These are phyloP conservation scores for Flaveria brownii DNA, from an alignment of 129 eudicot species.

Conservation along the genomic window DNA sequence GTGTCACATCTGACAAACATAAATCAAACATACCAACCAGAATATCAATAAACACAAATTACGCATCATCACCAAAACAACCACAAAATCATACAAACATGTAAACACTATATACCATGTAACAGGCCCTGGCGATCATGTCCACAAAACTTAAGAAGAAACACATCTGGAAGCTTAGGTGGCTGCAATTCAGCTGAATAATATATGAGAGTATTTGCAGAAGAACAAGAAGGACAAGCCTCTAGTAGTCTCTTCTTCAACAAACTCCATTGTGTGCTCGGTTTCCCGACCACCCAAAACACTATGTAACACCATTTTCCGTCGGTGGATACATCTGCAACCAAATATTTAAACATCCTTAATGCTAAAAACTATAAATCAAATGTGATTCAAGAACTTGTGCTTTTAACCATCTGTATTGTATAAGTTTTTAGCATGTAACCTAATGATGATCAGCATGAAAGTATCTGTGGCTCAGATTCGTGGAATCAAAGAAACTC, in stretches of 20 bases:
- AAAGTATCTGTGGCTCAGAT: slow-evolving; percentile 26
- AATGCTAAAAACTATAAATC: background rate
- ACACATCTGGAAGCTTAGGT: slow-evolving; percentile 79
- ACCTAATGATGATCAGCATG: slow-evolving; percentile 3
- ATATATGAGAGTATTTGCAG: slow-evolving; percentile 71
- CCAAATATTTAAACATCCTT: background rate
- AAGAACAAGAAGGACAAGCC: slow-evolving; percentile 83
- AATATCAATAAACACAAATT: background rate
- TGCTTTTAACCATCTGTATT: background rate
- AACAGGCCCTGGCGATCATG: slow-evolving; percentile 72
- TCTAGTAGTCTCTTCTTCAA: slow-evolving; percentile 74
- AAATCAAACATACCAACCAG: slow-evolving; percentile 8
- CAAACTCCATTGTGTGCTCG: slow-evolving; percentile 65
- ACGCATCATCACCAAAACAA: slow-evolving; percentile 1
- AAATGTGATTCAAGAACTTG: background rate
- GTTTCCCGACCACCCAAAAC: slow-evolving; percentile 70
- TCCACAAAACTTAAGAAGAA: slow-evolving; percentile 76
- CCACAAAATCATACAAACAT: background rate
- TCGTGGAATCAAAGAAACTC: slow-evolving; percentile 4
- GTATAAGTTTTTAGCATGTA: background rate
- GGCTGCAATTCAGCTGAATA: slow-evolving; percentile 61
- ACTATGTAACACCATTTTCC: slow-evolving; percentile 93
- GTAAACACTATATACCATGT: slow-evolving; percentile 52
- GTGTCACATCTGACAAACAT: slow-evolving; percentile 64
- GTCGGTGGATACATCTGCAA: slow-evolving; percentile 84